Conservation (phyloP, 1,139 yeast species). For the Suhomyces wounanorum region DNA sequence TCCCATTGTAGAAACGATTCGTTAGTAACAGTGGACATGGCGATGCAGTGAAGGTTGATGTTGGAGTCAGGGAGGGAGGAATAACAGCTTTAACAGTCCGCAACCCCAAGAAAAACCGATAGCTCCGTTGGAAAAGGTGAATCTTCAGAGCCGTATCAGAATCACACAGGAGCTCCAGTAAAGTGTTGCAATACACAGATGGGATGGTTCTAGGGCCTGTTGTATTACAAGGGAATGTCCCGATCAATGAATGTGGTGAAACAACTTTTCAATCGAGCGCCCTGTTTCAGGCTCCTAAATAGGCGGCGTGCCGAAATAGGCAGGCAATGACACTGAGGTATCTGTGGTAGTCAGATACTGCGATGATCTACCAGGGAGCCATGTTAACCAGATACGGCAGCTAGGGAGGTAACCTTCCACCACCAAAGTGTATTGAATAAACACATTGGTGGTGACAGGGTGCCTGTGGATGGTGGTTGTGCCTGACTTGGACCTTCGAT, state of each 20-base stretch:
- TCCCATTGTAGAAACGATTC: slow-evolving; percentile 51
- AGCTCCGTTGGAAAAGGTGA: neutral
- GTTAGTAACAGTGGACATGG: slow-evolving; percentile 23
- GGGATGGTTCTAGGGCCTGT: neutral
- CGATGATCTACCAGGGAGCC: too few species aligned
- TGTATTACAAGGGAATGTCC: slow-evolving; percentile 1
- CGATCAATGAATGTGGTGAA: slow-evolving; percentile 3
- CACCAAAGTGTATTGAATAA: too few species aligned
- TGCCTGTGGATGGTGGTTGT: neutral
- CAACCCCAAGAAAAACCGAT: neutral
- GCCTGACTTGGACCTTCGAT: neutral
- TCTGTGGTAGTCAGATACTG: too few species aligned
- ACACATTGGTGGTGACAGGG: neutral
- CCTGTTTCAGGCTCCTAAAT: slow-evolving; percentile 1
- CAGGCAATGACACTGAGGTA: neutral
- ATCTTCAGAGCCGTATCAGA: neutral
- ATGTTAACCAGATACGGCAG: neutral
- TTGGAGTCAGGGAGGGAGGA: neutral
- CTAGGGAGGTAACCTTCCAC: too few species aligned
- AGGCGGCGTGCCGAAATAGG: slow-evolving; percentile 3
- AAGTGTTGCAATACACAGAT: neutral
- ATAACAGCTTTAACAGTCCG: neutral
- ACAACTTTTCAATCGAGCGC: slow-evolving; percentile 3
- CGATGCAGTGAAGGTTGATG: neutral
- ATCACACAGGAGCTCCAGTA: neutral